Conservation (phyloP, 106 monocot genomes). For the Amphibolis antarctica region DNA sequence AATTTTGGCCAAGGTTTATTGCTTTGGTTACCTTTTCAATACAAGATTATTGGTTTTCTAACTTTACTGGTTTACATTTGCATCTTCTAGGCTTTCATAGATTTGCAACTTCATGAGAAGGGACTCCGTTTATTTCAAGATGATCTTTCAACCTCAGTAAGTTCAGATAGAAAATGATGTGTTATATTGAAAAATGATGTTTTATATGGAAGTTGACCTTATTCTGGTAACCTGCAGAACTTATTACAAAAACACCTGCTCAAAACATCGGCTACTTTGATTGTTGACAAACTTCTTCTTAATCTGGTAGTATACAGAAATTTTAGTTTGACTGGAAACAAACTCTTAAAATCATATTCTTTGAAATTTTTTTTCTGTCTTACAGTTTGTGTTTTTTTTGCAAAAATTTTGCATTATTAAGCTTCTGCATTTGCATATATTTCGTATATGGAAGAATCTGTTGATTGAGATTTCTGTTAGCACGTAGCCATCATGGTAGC, state of each 20-base stretch:
- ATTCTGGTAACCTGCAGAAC: slow-evolving; percentile 19
- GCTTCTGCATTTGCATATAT: no score
- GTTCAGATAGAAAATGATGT: slow-evolving; percentile 1
- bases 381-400: no score
- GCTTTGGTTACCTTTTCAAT: no score
- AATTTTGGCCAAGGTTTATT: no score
- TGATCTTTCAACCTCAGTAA: slow-evolving; percentile 68
- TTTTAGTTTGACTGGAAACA: no score
- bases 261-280: slow-evolving; percentile 48
- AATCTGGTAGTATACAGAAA: slow-evolving; percentile 37
- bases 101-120: slow-evolving; percentile 86
- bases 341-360: no score
- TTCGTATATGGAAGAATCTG: no score
- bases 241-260: slow-evolving; percentile 91
- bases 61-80: background rate
- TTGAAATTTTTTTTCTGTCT: no score
- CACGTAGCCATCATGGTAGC: no score
- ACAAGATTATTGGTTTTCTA: background rate
- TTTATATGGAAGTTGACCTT: background rate
- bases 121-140: slow-evolving; percentile 78
- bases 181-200: background rate
- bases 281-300: slow-evolving; percentile 54
- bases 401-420: no score
- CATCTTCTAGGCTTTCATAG: slow-evolving; percentile 51
- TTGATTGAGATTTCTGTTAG: no score